A percentile compares a stretch with the other conserved stretches of the same genome.
Conservation (phyloP, 1,284 basidiomycete species). For the Cryptococcus neoformans region DNA sequence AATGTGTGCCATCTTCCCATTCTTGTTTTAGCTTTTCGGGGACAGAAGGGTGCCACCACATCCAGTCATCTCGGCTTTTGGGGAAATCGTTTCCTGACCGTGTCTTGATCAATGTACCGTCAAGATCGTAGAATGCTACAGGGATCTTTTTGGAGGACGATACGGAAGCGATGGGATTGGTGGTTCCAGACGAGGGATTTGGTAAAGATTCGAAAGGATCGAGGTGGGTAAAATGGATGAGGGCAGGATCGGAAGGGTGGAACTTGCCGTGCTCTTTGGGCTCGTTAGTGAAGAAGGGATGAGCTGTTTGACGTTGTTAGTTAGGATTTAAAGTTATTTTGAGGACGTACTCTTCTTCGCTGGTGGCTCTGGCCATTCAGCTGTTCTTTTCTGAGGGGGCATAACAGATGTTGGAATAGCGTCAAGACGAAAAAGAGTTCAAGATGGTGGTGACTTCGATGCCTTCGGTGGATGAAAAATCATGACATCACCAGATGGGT, state of each 20-base stretch:
- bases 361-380: constrained; percentile 4
- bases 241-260: constrained; percentile 27
- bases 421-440: not conserved
- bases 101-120: constrained; percentile 78
- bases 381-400: constrained; percentile 10
- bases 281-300: constrained; percentile 30
- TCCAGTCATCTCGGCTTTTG: constrained; percentile 57
- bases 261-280: constrained; percentile 16
- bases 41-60: constrained; percentile 73
- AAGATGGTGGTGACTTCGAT: not conserved
- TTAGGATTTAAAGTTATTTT: not conserved
- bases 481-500: not conserved
- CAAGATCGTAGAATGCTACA: constrained; percentile 80
- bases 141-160: constrained; percentile 46
- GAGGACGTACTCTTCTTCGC: constrained; percentile 18
- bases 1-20: constrained; percentile 64
- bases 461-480: too few species aligned
- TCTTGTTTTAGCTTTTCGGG: constrained; percentile 62
- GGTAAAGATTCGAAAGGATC: constrained; percentile 35
- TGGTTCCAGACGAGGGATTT: not conserved
- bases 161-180: not conserved
- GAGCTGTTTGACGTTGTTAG: constrained; percentile 15
- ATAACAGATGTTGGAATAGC: not conserved
- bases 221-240: constrained; percentile 42
- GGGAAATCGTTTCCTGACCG: constrained; percentile 55